Base-by-base conservation (phyloP, 106 monocot species). In the Xerophyta viscosa region DNA sequence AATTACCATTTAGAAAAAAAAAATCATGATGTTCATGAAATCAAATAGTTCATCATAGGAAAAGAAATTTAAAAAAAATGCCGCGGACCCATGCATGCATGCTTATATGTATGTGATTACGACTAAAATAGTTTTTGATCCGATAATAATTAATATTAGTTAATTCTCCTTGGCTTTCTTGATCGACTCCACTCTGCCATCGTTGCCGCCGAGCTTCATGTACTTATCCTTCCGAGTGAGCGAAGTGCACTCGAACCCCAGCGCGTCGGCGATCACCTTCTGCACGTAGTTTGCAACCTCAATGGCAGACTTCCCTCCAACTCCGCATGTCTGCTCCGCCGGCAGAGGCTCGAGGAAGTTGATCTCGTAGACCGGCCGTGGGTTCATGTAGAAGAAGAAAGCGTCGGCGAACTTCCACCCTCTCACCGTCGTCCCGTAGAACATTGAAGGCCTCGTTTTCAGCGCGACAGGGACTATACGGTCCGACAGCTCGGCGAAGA, bases 371-470 rank as follows among this genome's bases (percentile, higher is more conserved):
- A 58, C 67, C 3, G 94, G 88, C 37, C 73, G 50, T 20, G 94
- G 94, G 65, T 96, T 96, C 88, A 96, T 84, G 73, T 78, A 85
- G 67, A 88, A 88, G 78, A 96, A 96, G 65, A 61, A 84, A 2
- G 88, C 74, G 27, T 96, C 94, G 31, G 84, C 36, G 55, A 81
- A 85, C 77, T 88, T 96, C 62, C 75, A 78, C 53, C 94, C 88
- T 11, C 77, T 46, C 19, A 78, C 88, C 5, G 81, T 79, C 3
- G 84, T 82, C 11, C 78, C 94, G 56, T 64, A 72, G 73, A 88
- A 96, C 57, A 71, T 60, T 28, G 51, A 53, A 68, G 79, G 76
- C 27, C 31, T 20, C 2, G 76, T 72, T 50, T 69, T 28, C 46
- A 96, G 42, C 2, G 88, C 94, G 6, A 96, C 94, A 4, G 94